Evolutionary conservation across 2,329 filamentous ascomycete genomes (phyloP).

Genomic region (Trichoderma simmonsii): DNA sequence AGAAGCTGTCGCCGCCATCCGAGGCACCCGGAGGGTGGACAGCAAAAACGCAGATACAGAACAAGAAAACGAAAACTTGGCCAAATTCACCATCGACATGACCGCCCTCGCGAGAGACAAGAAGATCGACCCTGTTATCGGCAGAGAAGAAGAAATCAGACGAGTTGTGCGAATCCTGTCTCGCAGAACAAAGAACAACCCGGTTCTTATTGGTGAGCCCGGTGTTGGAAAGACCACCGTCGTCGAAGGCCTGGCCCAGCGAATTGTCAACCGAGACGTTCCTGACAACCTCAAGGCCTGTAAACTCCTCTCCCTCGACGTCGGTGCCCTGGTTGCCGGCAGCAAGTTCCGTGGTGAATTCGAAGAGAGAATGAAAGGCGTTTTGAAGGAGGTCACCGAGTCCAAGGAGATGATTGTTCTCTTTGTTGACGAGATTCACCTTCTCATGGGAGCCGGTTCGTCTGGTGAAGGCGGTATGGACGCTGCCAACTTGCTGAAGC

Average conservation of each 20-base stretch:
- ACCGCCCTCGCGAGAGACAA: constrained; percentile 93
- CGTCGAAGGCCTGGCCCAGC: constrained; percentile 89
- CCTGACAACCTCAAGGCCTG: constrained; percentile 93
- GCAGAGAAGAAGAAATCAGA: constrained; percentile 91
- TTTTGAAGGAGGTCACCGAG: constrained; percentile 92
- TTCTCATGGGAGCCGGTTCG: constrained; percentile 94
- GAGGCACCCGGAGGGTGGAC: constrained; percentile 89
- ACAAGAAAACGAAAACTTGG: constrained; percentile 88
- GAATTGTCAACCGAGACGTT: constrained; percentile 95
- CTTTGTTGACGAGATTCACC: constrained; percentile 97
- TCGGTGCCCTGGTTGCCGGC: constrained; percentile 90
- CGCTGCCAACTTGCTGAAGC: constrained; percentile 94
- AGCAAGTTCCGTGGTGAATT: constrained; percentile 99
- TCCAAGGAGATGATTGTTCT: constrained; percentile 96
- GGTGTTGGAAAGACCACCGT: constrained; percentile 99
- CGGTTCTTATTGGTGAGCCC: constrained; percentile 93
- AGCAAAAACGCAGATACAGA: constrained; percentile 94
- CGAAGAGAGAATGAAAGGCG: constrained; percentile 98
- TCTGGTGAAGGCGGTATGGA: constrained; percentile 98
- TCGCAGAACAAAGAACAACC: constrained; percentile 96
- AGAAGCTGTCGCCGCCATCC: constrained; percentile 84
- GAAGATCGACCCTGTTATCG: constrained; percentile 97
- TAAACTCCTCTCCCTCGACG: constrained; percentile 90
- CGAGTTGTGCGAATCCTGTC: constrained; percentile 89
- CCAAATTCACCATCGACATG: constrained; percentile 99